A percentile compares a stretch with the other conserved stretches of the same genome.
Conservation (phyloP, 1,139 yeast species). For the Tardiomyces digboiensis region DNA sequence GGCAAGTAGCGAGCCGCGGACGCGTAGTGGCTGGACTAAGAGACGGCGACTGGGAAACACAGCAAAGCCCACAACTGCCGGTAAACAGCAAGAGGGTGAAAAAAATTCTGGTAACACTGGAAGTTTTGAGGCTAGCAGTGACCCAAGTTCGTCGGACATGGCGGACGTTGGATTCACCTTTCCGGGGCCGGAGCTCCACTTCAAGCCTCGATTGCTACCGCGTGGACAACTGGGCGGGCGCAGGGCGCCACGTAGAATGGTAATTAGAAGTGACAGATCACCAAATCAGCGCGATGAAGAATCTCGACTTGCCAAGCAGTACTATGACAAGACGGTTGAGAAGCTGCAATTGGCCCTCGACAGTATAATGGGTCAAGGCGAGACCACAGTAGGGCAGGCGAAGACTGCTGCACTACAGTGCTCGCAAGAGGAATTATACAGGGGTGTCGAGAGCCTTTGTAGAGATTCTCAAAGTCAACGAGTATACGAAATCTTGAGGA, state of each 20-base stretch:
- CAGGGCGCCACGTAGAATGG: slow-evolving; percentile 5
- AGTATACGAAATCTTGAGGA: slow-evolving; percentile 10
- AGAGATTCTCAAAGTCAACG: slow-evolving; percentile 21
- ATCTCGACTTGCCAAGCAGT: slow-evolving; percentile 8
- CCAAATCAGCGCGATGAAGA: slow-evolving; percentile 3
- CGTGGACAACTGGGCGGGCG: slow-evolving; percentile 5
- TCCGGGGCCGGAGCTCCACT: slow-evolving; percentile 9
- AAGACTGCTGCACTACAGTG: slow-evolving; percentile 5
- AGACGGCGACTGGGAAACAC: not conserved
- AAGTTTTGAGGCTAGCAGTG: slow-evolving; percentile 1
- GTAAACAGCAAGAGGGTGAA: not conserved
- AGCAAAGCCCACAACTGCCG: not conserved
- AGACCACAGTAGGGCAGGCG: slow-evolving; percentile 1
- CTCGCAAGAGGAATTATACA: slow-evolving; percentile 26
- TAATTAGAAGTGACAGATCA: slow-evolving; percentile 8
- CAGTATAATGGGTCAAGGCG: slow-evolving; percentile 12
- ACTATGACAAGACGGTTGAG: slow-evolving; percentile 12
- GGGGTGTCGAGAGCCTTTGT: slow-evolving; percentile 30
- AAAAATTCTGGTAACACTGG: too few species aligned
- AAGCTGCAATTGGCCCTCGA: slow-evolving; percentile 16
- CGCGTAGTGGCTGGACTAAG: not conserved
- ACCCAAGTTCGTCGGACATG: slow-evolving; percentile 1
- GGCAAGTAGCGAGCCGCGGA: slow-evolving; percentile 1
- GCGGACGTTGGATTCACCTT: slow-evolving; percentile 4
- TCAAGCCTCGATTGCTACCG: slow-evolving; percentile 2